These are phyloP conservation scores for Tremella fuciformis DNA, from an alignment of 768 basidiomycete genomes.

Conservation along the genomic window DNA sequence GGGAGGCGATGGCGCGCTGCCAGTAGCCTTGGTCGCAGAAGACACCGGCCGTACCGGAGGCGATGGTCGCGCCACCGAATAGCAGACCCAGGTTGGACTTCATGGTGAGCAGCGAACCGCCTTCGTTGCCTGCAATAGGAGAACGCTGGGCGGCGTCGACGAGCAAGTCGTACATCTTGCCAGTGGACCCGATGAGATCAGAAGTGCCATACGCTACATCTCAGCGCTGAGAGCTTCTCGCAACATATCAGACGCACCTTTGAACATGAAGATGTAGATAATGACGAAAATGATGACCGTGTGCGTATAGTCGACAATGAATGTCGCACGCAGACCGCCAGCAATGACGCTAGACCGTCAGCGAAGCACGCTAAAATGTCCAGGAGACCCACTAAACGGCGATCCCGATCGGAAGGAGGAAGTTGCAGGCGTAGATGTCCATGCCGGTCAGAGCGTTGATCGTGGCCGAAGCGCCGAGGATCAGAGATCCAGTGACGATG, in stretches of 20 bases:
- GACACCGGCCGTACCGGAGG: constrained; percentile 25
- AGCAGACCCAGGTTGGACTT: constrained; percentile 55
- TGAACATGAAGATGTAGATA: constrained; percentile 51
- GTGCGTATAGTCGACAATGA: constrained; percentile 53
- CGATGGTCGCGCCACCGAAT: constrained; percentile 50
- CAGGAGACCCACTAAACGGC: constrained; percentile 51
- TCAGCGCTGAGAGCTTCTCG: neutral
- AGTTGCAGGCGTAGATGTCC: constrained; percentile 56
- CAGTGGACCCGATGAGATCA: constrained; percentile 54
- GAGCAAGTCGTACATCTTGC: constrained; percentile 57
- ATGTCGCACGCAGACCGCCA: constrained; percentile 37
- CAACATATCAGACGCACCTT: constrained; percentile 21
- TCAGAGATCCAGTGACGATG: constrained; percentile 58
- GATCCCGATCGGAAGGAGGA: constrained; percentile 57
- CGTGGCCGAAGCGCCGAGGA: constrained; percentile 58
- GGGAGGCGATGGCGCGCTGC: constrained; percentile 57
- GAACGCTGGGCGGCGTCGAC: constrained; percentile 55
- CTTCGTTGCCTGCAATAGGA: constrained; percentile 58
- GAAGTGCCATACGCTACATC: constrained; percentile 42
- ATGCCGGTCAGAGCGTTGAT: constrained; percentile 57
- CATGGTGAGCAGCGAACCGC: constrained; percentile 62
- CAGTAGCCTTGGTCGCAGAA: constrained; percentile 54
- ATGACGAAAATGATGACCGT: constrained; percentile 56
- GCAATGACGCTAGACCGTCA: constrained; percentile 18
- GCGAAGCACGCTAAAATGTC: neutral